A percentile compares a stretch with the other conserved stretches of the same genome.
phyloP scores from a whole-genome alignment of 2,329 filamentous ascomycete genomes.

The Diaporthe capsici region DNA sequence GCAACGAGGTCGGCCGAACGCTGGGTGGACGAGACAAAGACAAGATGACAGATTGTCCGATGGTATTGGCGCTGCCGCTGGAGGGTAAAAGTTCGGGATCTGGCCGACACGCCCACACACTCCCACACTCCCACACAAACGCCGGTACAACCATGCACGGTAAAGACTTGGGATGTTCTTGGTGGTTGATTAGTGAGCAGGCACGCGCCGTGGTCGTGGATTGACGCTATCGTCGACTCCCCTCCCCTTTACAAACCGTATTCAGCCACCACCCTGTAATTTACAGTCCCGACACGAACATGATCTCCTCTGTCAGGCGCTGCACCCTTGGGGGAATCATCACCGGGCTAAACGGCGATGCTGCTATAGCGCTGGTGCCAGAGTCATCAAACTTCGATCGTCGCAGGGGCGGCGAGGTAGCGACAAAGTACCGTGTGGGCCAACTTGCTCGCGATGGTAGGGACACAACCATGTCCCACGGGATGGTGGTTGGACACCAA shows the following conservation, averaged over 20 bases:
- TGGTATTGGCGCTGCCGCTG: constrained; percentile 20
- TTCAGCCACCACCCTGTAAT: constrained; percentile 32
- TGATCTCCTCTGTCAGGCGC: constrained; percentile 36
- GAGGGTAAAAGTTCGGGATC: constrained; percentile 17
- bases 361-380: constrained; percentile 3
- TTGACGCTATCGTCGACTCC: constrained; percentile 1
- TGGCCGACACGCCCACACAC: constrained; percentile 3
- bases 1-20: constrained; percentile 21
- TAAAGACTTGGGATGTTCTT: background rate
- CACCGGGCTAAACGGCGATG: background rate
- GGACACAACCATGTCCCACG: background rate
- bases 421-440: background rate
- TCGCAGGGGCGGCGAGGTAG: constrained; percentile 27
- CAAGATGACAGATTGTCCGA: constrained; percentile 37
- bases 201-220: background rate
- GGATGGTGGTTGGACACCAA: constrained; percentile 9
- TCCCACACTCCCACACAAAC: background rate
- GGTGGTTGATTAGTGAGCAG: background rate
- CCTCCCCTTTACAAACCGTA: background rate
- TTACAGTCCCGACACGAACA: background rate
- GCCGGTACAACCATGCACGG: background rate
- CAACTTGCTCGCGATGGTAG: background rate
- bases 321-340: constrained; percentile 36
- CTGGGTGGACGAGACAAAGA: constrained; percentile 21
- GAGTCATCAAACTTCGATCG: constrained; percentile 38